Evolutionary conservation across 1,139 yeast genomes (phyloP), one percentile per base, ranked within the genome.

Genomic region (Geotrichum aggregatum): DNA sequence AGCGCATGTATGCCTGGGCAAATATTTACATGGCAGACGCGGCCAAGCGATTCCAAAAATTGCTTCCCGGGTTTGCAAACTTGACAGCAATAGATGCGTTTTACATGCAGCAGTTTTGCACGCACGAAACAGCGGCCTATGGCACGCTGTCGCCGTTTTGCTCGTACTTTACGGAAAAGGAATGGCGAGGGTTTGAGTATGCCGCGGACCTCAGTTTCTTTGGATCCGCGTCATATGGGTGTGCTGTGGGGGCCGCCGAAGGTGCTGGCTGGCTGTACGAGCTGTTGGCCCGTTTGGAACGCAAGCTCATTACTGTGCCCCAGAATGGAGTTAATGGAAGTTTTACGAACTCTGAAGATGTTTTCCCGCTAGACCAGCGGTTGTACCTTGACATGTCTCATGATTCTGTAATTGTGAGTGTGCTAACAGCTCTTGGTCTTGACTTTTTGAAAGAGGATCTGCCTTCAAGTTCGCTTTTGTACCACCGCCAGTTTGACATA

Each of bases 171-270:
- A 74, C 79, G 26, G 75, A 73, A 57, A 70, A 70, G 39, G 81
- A 77, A 58, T 76, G 76, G 74, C 66, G 77, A 45, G 76, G 76
- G 21, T 74, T 70, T 61, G 77, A 75, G 57, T 77, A 77, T 65
- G 69, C 70, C 16, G 60, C 61, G 7, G 80, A 76, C 52, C 63
- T 77, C 41, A 65, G 63, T 56, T 73, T 72, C 59, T 77, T 71
- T 65, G 71, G 69, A 26, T 61, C 63, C 39, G 53, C 63, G 8
- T 70, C 72, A 6, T 69, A 71, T 58, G 76, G 76, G 7, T 61
- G 70, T 10, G 61, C 65, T n/a, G 67, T 66, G n/a, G 73, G 72
- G 2, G 65, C 71, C 10, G 76, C 76, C 3, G 64, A 66, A 45
- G 77, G 77, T 3, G 63, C 70, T n/a, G 74, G 76, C 14, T 73